Percentiles rank a stretch among this genome's conserved stretches.
Evolutionary conservation across 805 yeast genomes (phyloP).

Genomic region (Metschnikowia peoriensis): DNA sequence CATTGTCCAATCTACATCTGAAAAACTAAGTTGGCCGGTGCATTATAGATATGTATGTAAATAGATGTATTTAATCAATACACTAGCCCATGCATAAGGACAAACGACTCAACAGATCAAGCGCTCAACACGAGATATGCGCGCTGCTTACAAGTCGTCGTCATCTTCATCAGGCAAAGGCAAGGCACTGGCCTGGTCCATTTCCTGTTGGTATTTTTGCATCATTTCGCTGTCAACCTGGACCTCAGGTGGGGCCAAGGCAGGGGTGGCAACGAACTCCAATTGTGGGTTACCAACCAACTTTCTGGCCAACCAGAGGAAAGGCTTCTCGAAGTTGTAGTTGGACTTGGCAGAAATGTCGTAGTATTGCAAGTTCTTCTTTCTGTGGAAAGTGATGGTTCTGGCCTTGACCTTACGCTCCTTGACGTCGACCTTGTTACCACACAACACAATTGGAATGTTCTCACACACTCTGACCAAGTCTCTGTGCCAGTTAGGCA

Average conservation of each 20-base stretch:
- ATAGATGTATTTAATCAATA: neutral
- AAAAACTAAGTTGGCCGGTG: slow-evolving; percentile 4
- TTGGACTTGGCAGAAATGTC: slow-evolving; percentile 99
- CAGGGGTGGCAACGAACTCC: slow-evolving; percentile 99
- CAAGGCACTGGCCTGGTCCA: slow-evolving; percentile 98
- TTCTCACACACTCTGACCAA: slow-evolving; percentile 99
- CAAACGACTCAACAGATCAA: neutral
- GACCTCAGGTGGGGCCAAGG: slow-evolving; percentile 99
- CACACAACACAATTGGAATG: slow-evolving; percentile 98
- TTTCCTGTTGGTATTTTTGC: slow-evolving; percentile 98
- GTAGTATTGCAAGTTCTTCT: slow-evolving; percentile 99
- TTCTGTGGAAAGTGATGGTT: slow-evolving; percentile 99
- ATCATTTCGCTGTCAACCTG: slow-evolving; percentile 93
- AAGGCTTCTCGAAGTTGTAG: slow-evolving; percentile 99
- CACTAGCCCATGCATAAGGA: slow-evolving; percentile 8
- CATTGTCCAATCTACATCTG: no score
- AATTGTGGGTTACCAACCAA: slow-evolving; percentile 96
- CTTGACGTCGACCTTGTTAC: slow-evolving; percentile 99
- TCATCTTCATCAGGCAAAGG: slow-evolving; percentile 99
- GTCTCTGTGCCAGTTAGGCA: slow-evolving; percentile 99
- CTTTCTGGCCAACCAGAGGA: slow-evolving; percentile 99
- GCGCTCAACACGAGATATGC: neutral
- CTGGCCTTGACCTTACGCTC: slow-evolving; percentile 99
- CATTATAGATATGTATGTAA: slow-evolving; percentile 1
- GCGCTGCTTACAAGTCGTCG: slow-evolving; percentile 78